phyloP scores from a whole-genome alignment of 2,329 filamentous ascomycete species.

The Aspergillus pseudoglaucus region DNA sequence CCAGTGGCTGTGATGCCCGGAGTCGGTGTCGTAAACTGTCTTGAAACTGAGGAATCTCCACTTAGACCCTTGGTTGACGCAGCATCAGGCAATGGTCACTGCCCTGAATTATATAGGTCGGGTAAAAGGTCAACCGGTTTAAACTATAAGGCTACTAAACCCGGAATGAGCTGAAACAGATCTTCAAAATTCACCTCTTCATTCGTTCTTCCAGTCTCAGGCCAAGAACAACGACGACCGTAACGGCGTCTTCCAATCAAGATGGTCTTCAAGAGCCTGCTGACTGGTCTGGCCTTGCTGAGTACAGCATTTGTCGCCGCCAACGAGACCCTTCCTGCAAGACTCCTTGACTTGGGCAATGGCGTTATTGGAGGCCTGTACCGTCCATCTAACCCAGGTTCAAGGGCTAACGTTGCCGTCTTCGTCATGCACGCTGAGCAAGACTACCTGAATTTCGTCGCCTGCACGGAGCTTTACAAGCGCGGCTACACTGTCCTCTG shows the following conservation, averaged over 20 bases:
- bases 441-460: constrained; percentile 11
- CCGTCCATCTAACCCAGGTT: constrained; percentile 3
- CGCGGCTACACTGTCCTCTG: constrained; percentile 13
- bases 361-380: constrained; percentile 10
- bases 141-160: not conserved
- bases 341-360: constrained; percentile 3
- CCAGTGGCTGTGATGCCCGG: no score
- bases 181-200: no score
- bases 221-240: no score
- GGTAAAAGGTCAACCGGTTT: not conserved
- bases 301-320: not conserved
- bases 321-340: not conserved
- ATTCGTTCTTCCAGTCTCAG: not conserved
- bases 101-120: not conserved
- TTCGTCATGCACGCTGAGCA: constrained; percentile 14
- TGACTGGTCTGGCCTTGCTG: not conserved
- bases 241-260: not conserved
- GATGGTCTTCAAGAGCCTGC: not conserved
- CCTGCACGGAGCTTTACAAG: constrained; percentile 8
- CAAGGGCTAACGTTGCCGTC: constrained; percentile 6
- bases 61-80: not conserved
- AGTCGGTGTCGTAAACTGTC: no score
- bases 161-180: not conserved
- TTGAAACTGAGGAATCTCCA: not conserved
- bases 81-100: not conserved